phyloP scores from a whole-genome alignment of 2,329 filamentous ascomycete genomes.

The Paecilomyces formosus region DNA sequence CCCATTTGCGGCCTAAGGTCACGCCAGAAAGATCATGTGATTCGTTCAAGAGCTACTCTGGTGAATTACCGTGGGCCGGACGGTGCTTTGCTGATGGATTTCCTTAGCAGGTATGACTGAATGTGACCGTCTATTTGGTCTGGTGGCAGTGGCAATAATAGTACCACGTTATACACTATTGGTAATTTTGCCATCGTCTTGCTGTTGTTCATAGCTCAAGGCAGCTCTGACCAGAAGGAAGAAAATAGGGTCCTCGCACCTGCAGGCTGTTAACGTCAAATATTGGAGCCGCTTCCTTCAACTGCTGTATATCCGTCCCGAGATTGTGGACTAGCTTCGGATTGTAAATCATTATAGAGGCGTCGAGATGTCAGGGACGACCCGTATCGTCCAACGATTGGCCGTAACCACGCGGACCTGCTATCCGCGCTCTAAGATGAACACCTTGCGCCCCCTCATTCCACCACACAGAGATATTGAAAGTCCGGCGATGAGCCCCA shows the following conservation, averaged over 20 bases:
- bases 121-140: background rate
- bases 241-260: background rate
- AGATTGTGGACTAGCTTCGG: background rate
- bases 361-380: background rate
- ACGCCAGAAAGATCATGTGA: background rate
- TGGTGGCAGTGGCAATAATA: background rate
- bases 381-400: background rate
- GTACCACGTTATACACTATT: background rate
- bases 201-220: background rate
- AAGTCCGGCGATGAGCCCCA: background rate
- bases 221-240: background rate
- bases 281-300: background rate
- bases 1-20: background rate
- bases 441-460: background rate
- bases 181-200: background rate
- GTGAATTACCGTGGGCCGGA: background rate
- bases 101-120: background rate
- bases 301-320: background rate
- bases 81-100: background rate
- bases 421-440: background rate
- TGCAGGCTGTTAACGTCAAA: background rate
- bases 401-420: background rate
- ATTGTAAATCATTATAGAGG: background rate
- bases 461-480: background rate
- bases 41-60: background rate